Conservation (phyloP, 305 asterid genomes). For the Solanum hybrid region DNA sequence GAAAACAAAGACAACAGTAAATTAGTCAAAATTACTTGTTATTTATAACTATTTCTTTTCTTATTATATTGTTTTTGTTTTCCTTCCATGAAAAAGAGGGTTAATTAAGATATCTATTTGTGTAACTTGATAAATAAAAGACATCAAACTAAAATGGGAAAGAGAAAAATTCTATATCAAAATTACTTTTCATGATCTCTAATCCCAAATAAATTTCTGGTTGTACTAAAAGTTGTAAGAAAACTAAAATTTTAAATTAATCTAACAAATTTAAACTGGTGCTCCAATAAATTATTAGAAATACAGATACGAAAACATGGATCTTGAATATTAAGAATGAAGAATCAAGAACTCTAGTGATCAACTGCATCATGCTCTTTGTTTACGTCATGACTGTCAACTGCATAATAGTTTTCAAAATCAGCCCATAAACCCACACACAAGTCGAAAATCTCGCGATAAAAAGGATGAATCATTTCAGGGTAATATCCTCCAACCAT, state of each 20-base stretch:
- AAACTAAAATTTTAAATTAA: not conserved
- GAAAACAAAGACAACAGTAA: not conserved
- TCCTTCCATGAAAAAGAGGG: not conserved
- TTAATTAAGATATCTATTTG: not conserved
- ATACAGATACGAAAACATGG: not conserved
- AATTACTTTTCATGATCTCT: not conserved
- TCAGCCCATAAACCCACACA: not conserved
- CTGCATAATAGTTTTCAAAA: not conserved
- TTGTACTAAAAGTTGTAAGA: not conserved
- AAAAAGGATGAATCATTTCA: not conserved
- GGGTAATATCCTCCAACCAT: not conserved
- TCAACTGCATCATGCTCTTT: not conserved
- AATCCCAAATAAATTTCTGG: not conserved
- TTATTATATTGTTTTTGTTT: not conserved
- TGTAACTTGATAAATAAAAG: not conserved
- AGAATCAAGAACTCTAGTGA: not conserved
- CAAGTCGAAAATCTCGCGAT: not conserved
- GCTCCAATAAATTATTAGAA: not conserved
- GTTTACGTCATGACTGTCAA: not conserved
- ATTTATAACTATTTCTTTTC: not conserved
- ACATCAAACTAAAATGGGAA: not conserved
- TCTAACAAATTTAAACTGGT: not conserved
- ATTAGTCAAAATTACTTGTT: not conserved
- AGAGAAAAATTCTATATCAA: not conserved
- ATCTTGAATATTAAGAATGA: not conserved